phyloP scores from a whole-genome alignment of 2,329 filamentous ascomycete genomes.

The Dactylellina parvicollis region DNA sequence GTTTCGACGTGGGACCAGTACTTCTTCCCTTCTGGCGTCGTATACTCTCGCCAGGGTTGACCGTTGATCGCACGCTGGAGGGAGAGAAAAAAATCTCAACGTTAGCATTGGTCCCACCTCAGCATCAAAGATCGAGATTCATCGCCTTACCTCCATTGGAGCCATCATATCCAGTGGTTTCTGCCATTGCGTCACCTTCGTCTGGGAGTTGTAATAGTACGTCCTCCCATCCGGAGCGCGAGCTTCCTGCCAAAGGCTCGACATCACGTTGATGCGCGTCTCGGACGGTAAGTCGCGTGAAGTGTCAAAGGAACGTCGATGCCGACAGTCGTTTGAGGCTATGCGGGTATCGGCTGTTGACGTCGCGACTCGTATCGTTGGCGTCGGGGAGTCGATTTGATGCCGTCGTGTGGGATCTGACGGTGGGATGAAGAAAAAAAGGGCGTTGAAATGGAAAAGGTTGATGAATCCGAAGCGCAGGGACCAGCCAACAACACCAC shows the following conservation, averaged over 20 bases:
- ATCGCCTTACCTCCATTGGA: slow-evolving; percentile 73
- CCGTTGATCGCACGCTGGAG: slow-evolving; percentile 80
- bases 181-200: slow-evolving; percentile 90
- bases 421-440: slow-evolving; percentile 34
- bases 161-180: slow-evolving; percentile 92
- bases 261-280: slow-evolving; percentile 59
- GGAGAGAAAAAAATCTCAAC: slow-evolving; percentile 53
- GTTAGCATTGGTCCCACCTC: slow-evolving; percentile 7
- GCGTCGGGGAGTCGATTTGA: not conserved
- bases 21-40: slow-evolving; percentile 82
- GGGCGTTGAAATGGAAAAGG: slow-evolving; percentile 32
- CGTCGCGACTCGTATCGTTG: slow-evolving; percentile 17
- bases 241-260: slow-evolving; percentile 79
- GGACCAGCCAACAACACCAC: slow-evolving; percentile 34
- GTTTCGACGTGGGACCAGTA: slow-evolving; percentile 97
- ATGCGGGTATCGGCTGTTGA: not conserved
- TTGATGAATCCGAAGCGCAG: slow-evolving; percentile 20
- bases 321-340: not conserved
- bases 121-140: slow-evolving; percentile 17
- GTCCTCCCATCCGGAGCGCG: slow-evolving; percentile 81
- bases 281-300: slow-evolving; percentile 31
- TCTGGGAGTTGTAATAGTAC: slow-evolving; percentile 90
- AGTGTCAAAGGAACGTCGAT: not conserved
- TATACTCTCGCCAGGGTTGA: slow-evolving; percentile 93
- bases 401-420: slow-evolving; percentile 20